Evolutionary conservation across 495 filamentous ascomycete genomes (phyloP), one percentile per base, ranked within the genome.

Genomic region (Podospora fimiseda): DNA sequence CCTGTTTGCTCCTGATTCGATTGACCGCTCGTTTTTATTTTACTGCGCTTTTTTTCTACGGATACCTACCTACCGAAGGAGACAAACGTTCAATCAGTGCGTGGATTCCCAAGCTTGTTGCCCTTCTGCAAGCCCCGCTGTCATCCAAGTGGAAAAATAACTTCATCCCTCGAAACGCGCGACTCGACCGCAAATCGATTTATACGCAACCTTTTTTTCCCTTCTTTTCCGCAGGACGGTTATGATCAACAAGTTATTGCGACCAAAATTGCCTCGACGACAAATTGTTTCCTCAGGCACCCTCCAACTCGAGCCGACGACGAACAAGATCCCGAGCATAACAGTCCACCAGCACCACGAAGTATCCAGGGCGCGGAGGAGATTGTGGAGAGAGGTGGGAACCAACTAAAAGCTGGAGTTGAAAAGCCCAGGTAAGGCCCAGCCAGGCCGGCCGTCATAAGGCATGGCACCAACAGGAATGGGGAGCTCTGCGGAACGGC

Each of bases 401-500:
- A 5, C 11, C 27, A 11, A n/a, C n/a, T n/a, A 33, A 11, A 33
- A 33, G 27, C 27, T 33, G 27, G 27, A 41, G 16, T 14, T 41
- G 16, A 41, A 20, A 30, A 19, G 41, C 16, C 15, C 16, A 9
- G 16, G 42, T 20, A 23, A 14, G 9, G 24, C 43, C 22, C 47
- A 51, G 53, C 37, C 53, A 56, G 51, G 53, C 47, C 20, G 46
- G 48, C 40, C 42, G 46, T 33, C 11, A 33, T 33, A 33, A 33
- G 27, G 27, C 27, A 33, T 33, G 27, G 27, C 27, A 33, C 27
- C 27, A 33, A 33, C 11, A 33, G 27, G 27, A 33, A 47, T 47
- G 33, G 44, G 44, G 23, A 44, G 48, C 60, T 58, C 65, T 14
- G 57, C 41, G 24, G 61, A 63, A 49, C 53, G 61, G 47, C 52